Evolutionary conservation across 495 filamentous ascomycete genomes (phyloP).

Genomic region (Staphylotrichum tortipilum): DNA sequence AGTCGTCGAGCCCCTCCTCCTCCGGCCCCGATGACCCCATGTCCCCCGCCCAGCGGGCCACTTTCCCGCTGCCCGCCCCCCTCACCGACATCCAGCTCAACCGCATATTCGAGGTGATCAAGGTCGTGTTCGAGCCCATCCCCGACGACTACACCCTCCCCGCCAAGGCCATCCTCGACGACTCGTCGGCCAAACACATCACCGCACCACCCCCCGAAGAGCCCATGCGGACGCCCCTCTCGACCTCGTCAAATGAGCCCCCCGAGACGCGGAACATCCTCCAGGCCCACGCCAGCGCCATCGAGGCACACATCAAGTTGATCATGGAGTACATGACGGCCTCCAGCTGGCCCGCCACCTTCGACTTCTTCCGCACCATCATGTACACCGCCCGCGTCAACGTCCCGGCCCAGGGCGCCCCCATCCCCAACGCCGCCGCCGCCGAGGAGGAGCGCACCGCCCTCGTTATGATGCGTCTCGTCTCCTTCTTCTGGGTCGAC

Average conservation of each 20-base stretch:
- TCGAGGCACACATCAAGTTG: slow-evolving; percentile 40
- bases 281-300: slow-evolving; percentile 25
- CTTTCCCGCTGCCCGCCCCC: slow-evolving; percentile 23
- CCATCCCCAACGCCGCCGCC: slow-evolving; percentile 30
- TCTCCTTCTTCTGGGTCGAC: slow-evolving; percentile 54
- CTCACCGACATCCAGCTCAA: slow-evolving; percentile 31
- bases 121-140: slow-evolving; percentile 37
- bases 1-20: neutral
- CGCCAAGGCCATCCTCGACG: slow-evolving; percentile 38
- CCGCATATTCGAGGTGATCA: slow-evolving; percentile 37
- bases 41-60: slow-evolving; percentile 16
- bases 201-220: slow-evolving; percentile 26
- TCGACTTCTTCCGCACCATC: slow-evolving; percentile 44
- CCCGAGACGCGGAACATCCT: slow-evolving; percentile 27
- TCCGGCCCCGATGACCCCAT: slow-evolving; percentile 11
- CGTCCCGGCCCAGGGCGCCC: slow-evolving; percentile 28
- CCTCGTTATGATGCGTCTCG: slow-evolving; percentile 42
- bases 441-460: slow-evolving; percentile 45
- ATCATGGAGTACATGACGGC: slow-evolving; percentile 53
- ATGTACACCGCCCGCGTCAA: slow-evolving; percentile 41
- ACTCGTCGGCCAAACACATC: slow-evolving; percentile 27
- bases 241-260: slow-evolving; percentile 35
- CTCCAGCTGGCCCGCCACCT: slow-evolving; percentile 48
- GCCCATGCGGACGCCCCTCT: slow-evolving; percentile 25
- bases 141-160: slow-evolving; percentile 40